Evolutionary conservation across 208 protist genomes (phyloP).

Genomic region (Crithidia expoeki): DNA sequence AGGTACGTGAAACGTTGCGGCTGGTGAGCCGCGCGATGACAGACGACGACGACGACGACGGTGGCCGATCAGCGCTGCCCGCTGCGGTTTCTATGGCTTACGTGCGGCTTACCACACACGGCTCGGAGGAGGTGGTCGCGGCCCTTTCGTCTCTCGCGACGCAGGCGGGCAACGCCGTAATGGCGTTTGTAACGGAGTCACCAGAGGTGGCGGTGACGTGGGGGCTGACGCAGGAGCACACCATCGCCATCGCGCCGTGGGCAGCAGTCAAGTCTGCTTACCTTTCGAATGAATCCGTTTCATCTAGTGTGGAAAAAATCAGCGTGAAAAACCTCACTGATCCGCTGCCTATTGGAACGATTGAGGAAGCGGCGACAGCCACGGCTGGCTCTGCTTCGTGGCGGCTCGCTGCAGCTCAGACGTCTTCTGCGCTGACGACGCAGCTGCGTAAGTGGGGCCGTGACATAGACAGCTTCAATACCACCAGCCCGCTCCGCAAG

Average conservation of each 20-base stretch:
- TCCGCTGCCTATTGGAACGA: conserved; percentile 5
- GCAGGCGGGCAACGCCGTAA: conserved; percentile 33
- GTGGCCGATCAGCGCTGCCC: conserved; percentile 21
- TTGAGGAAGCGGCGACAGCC: conserved; percentile 10
- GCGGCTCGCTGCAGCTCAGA: background rate
- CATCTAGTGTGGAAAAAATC: background rate
- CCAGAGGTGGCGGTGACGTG: conserved; percentile 35
- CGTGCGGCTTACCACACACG: conserved; percentile 36
- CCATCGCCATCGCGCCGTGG: conserved; percentile 24
- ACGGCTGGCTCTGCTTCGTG: conserved; percentile 9
- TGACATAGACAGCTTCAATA: conserved; percentile 22
- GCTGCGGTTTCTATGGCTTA: conserved; percentile 29
- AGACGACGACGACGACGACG: background rate
- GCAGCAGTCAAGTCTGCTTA: conserved; percentile 8
- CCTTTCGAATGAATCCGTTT: background rate
- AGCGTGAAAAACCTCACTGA: background rate
- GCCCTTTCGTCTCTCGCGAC: conserved; percentile 32
- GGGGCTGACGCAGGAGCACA: conserved; percentile 22
- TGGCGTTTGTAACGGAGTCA: conserved; percentile 43
- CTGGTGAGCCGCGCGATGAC: conserved; percentile 6
- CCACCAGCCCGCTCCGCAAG: conserved; percentile 37
- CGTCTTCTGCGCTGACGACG: background rate
- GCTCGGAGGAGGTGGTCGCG: conserved; percentile 41
- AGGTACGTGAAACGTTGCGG: conserved; percentile 23
- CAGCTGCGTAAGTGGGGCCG: conserved; percentile 30